Conservation (phyloP, 176 grass and related monocot species). For the Triticum timopheevii region DNA sequence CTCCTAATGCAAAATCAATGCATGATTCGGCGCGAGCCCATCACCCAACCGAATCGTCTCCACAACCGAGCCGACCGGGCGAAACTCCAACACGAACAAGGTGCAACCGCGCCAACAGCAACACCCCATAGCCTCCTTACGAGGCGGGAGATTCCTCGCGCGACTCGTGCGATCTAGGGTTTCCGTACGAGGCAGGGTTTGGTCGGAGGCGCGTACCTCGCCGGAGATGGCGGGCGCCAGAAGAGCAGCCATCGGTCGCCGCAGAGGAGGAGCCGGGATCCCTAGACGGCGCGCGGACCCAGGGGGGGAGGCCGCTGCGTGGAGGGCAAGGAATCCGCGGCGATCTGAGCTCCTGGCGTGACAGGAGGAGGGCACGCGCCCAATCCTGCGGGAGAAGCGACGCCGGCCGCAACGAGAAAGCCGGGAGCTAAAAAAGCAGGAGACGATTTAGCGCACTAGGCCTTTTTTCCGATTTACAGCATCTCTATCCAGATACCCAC, state of each 20-base stretch:
- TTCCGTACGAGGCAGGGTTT: not conserved
- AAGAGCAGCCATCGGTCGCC: conserved; percentile 41
- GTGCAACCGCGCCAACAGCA: not conserved
- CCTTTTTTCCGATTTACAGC: too few relatives aligned
- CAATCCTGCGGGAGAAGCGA: not conserved
- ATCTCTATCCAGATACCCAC: too few relatives aligned
- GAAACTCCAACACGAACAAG: not conserved
- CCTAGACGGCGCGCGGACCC: not conserved
- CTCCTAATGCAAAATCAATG: not conserved
- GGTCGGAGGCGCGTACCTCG: conserved; percentile 37
- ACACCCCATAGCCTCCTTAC: not conserved
- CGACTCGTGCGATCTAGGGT: conserved; percentile 10
- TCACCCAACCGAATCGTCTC: not conserved
- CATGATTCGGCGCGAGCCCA: not conserved
- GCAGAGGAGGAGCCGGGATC: not conserved
- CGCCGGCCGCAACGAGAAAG: conserved; percentile 21
- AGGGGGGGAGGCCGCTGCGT: not conserved
- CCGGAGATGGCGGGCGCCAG: conserved; percentile 52
- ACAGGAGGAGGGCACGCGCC: not conserved
- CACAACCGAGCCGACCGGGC: not conserved
- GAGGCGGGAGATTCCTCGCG: not conserved
- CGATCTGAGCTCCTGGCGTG: conserved; percentile 17
- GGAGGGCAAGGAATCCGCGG: conserved; percentile 23
- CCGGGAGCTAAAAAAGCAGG: conserved; percentile 16
- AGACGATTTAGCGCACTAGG: not conserved